Percentiles rank a stretch among this genome's conserved stretches.
Evolutionary conservation across 139 green algal species (phyloP).

Genomic region (Chlorella sp.): DNA sequence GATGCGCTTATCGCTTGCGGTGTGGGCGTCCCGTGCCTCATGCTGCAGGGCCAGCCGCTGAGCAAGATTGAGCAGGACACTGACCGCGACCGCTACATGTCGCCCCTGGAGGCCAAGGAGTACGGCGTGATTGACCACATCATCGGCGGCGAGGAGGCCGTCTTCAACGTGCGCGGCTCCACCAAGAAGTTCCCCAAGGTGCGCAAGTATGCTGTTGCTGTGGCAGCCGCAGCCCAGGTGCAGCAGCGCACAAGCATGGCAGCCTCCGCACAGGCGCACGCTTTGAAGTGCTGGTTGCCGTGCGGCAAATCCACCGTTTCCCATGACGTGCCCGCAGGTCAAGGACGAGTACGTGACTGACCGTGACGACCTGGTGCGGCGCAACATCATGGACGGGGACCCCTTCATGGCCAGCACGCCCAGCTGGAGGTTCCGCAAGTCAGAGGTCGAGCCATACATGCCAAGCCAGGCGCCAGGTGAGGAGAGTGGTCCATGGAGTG

Average conservation of each 20-base stretch:
- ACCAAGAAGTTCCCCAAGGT: slow-evolving; percentile 45
- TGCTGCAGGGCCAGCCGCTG: slow-evolving; percentile 47
- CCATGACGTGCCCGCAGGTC: neutral
- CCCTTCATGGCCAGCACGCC: slow-evolving; percentile 31
- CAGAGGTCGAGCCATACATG: slow-evolving; percentile 49
- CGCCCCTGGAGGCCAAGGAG: slow-evolving; percentile 86
- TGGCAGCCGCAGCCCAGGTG: too few species aligned
- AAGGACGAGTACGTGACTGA: slow-evolving; percentile 39
- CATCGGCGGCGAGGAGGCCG: slow-evolving; percentile 89
- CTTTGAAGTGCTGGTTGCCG: neutral
- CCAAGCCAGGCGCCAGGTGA: slow-evolving; percentile 34
- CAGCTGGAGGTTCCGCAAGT: slow-evolving; percentile 32
- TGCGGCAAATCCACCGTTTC: too few species aligned
- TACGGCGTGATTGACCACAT: slow-evolving; percentile 98
- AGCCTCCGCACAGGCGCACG: too few species aligned
- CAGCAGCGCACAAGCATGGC: too few species aligned
- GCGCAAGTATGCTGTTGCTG: too few species aligned
- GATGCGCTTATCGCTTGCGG: too few species aligned
- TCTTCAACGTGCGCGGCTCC: slow-evolving; percentile 42
- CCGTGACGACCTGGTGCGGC: slow-evolving; percentile 31
- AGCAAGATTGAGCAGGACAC: slow-evolving; percentile 94
- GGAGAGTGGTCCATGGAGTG: too few species aligned
- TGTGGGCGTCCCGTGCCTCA: too few species aligned
- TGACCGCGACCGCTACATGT: slow-evolving; percentile 97
- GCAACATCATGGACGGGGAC: slow-evolving; percentile 53